Evolutionary conservation across 23 red algal genomes (phyloP).

Genomic region (Gracilariopsis chorda): DNA sequence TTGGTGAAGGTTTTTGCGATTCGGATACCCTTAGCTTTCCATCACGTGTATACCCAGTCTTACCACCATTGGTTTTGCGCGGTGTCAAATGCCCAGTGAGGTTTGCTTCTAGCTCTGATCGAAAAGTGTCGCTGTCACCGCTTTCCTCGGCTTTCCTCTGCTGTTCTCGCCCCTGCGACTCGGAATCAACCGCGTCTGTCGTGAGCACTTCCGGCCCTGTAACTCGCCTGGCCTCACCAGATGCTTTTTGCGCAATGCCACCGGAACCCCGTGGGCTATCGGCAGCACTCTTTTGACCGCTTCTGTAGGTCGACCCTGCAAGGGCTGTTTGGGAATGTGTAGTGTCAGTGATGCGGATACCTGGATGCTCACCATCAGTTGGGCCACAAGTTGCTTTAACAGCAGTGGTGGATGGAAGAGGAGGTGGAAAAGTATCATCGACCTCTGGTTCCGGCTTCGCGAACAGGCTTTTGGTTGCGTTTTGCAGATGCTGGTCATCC

Average conservation of each 20-base stretch:
- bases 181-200: no score
- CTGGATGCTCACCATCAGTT: no score
- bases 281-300: no score
- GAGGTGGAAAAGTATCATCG: conserved; percentile 18
- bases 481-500: conserved; percentile 4
- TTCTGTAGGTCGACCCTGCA: no score
- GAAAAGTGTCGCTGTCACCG: neutral
- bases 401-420: no score
- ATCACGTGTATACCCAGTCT: neutral
- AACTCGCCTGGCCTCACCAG: no score
- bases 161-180: neutral
- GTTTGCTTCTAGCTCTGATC: conserved; percentile 2
- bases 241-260: no score
- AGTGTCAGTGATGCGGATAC: no score
- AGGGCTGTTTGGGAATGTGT: no score
- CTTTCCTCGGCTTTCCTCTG: neutral
- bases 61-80: neutral
- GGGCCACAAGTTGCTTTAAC: no score
- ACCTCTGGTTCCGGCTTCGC: conserved; percentile 44
- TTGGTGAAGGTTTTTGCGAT: neutral
- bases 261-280: no score
- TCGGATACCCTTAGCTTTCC: neutral
- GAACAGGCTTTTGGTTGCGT: conserved; percentile 32
- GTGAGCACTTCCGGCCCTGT: no score
- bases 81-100: conserved; percentile 1